These are phyloP conservation scores for Wickerhamomyces ciferrii DNA, from an alignment of 805 yeast species.

Conservation along the genomic window DNA sequence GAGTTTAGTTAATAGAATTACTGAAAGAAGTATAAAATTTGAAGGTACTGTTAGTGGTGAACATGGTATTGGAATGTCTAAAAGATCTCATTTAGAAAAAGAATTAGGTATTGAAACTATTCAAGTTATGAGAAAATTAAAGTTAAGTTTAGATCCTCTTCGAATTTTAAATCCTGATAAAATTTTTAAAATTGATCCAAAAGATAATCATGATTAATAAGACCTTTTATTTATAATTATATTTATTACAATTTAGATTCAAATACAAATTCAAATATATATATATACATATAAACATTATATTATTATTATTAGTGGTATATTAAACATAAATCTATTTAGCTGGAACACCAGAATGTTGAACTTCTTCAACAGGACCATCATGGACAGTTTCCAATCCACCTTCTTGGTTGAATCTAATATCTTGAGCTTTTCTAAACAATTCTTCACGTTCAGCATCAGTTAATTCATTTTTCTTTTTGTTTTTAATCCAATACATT, in stretches of 20 bases:
- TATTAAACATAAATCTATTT: background rate
- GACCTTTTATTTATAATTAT: too few species aligned
- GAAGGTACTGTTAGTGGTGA: slow-evolving; percentile 88
- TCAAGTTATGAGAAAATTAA: slow-evolving; percentile 66
- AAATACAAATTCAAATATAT: background rate
- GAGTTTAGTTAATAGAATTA: slow-evolving; percentile 56
- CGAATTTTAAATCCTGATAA: slow-evolving; percentile 76
- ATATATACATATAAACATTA: background rate
- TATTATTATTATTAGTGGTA: background rate
- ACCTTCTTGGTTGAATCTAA: slow-evolving; percentile 32
- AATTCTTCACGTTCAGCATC: slow-evolving; percentile 47
- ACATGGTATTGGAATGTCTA: slow-evolving; percentile 80
- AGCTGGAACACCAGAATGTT: background rate
- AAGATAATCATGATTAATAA: background rate
- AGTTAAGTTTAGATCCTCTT: slow-evolving; percentile 68
- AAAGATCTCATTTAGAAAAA: slow-evolving; percentile 49
- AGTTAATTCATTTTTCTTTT: slow-evolving; percentile 55
- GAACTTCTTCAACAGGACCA: background rate
- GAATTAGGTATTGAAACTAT: slow-evolving; percentile 69
- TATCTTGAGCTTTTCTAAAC: slow-evolving; percentile 37
- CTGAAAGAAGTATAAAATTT: slow-evolving; percentile 52
- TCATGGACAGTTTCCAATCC: slow-evolving; percentile 9
- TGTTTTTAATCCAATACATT: slow-evolving; percentile 64
- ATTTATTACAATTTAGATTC: too few species aligned
- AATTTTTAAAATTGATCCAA: slow-evolving; percentile 63